Conservation (phyloP, 768 basidiomycete species). For the Termitomyces sp. region DNA sequence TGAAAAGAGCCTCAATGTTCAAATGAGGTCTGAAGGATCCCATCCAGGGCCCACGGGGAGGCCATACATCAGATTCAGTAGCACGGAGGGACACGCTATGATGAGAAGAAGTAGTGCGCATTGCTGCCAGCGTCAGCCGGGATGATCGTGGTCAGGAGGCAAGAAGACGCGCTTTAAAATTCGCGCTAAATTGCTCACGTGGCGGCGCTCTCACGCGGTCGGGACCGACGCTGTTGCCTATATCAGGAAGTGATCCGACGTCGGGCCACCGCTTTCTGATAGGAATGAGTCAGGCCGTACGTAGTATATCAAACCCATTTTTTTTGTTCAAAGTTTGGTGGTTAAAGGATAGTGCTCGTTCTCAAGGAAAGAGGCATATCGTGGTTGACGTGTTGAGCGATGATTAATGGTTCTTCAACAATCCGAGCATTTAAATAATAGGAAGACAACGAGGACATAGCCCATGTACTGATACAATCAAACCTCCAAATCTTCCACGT, state of each 20-base stretch:
- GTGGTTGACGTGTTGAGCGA: too few relatives aligned
- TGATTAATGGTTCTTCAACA: too few relatives aligned
- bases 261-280: not conserved
- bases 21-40: slow-evolving; percentile 20
- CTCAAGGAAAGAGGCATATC: too few relatives aligned
- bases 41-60: not conserved
- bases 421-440: not conserved
- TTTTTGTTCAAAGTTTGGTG: too few relatives aligned
- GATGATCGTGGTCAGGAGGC: not conserved
- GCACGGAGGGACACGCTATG: slow-evolving; percentile 10
- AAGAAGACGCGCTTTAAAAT: slow-evolving; percentile 5
- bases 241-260: not conserved
- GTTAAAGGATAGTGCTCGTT: too few relatives aligned
- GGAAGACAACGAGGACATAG: not conserved
- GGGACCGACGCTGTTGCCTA: slow-evolving; percentile 1
- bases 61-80: slow-evolving; percentile 13
- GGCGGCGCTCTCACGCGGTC: slow-evolving; percentile 1
- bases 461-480: not conserved
- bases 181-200: slow-evolving; percentile 1
- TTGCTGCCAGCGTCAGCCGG: not conserved
- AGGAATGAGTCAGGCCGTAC: not conserved
- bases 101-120: slow-evolving; percentile 15
- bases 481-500: slow-evolving; percentile 31
- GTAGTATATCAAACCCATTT: too few relatives aligned
- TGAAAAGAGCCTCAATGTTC: slow-evolving; percentile 20